Evolutionary conservation across 306 rosid species (phyloP), one percentile per base, ranked within the genome.

Genomic region (Vigna trinervia): DNA sequence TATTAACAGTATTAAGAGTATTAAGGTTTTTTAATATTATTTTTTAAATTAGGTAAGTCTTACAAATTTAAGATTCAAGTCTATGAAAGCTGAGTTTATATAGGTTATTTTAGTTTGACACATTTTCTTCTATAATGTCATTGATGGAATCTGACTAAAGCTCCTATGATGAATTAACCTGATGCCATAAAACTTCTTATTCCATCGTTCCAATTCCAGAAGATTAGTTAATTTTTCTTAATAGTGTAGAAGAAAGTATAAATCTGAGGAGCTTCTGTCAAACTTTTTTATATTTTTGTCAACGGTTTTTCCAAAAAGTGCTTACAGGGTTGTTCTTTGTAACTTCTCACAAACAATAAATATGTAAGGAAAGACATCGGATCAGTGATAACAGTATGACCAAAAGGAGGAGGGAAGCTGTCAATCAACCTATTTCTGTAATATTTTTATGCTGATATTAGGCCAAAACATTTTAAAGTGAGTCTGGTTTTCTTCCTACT

Each of bases 191-290:
- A 78, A 64, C 61, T 59, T 64, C 5, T 32, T 70, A 69, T 52
- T 81, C 11, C 20, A 50, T 80, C 71, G 87, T 84, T 84, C 85
- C 82, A 84, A 84, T 76, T 76, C 72, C 85, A 76, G 85, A 84
- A 84, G 71, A n/a, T 68, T 59, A 38, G 5, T 51, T 39, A 58
- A 74, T 56, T 73, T 51, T 47, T 38, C 32, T 54, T 64, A 12
- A 66, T 26, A 26, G n/a, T 80, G 88, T 79, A 58, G 88, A 82
- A 62, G 26, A 82, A 71, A 77, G 70, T 63, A 9, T 41, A 30
- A 48, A 30, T 65, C 86, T 85, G 88, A 85, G 86, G 86, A 79
- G 88, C 82, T 82, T 79, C 74, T 63, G 48, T 60, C 81, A 69
- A 36, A 69, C 39, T 53, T 69, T 22, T 59, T 17, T 4, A 60